phyloP scores from a whole-genome alignment of 139 green algal genomes.

The Diplosphaera chodatii region DNA sequence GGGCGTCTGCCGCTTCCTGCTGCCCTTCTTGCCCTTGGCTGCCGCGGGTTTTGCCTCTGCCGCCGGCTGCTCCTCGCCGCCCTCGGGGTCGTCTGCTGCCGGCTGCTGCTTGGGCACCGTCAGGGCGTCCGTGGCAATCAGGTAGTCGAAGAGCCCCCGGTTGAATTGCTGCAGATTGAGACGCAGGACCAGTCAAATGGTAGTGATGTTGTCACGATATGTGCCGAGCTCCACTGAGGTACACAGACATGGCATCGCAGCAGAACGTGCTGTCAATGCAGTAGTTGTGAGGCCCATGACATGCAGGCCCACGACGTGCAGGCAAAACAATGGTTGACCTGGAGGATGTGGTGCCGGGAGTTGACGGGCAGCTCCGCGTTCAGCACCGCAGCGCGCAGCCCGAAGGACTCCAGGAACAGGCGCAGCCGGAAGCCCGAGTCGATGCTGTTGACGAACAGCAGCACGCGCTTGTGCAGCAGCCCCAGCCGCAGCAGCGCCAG shows the following conservation, averaged over 20 bases:
- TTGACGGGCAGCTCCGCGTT: constrained; percentile 80
- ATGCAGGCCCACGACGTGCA: no score
- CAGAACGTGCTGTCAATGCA: no score
- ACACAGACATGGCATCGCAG: no score
- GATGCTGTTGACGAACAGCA: constrained; percentile 90
- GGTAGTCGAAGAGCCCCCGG: constrained; percentile 82
- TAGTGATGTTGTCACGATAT: no score
- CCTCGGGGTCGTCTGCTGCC: background rate
- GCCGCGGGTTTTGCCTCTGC: constrained; percentile 8
- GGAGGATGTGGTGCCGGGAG: constrained; percentile 71
- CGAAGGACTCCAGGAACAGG: constrained; percentile 94
- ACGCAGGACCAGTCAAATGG: no score
- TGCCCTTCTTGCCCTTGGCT: constrained; percentile 14
- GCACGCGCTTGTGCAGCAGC: constrained; percentile 70
- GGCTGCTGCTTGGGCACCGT: constrained; percentile 25
- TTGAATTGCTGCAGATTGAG: constrained; percentile 71
- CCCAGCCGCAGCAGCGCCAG: constrained; percentile 78
- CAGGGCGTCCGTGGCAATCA: constrained; percentile 83
- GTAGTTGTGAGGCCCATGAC: no score
- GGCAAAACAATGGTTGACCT: constrained; percentile 8
- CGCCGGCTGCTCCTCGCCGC: constrained; percentile 2
- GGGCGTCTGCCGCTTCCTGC: constrained; percentile 20
- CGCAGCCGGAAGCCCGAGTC: constrained; percentile 69
- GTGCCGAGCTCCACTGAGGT: no score
- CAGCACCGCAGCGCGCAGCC: constrained; percentile 69